These are phyloP conservation scores for Nitzschia sp. DNA, from an alignment of 108 stramenopile species.

Conservation along the genomic window DNA sequence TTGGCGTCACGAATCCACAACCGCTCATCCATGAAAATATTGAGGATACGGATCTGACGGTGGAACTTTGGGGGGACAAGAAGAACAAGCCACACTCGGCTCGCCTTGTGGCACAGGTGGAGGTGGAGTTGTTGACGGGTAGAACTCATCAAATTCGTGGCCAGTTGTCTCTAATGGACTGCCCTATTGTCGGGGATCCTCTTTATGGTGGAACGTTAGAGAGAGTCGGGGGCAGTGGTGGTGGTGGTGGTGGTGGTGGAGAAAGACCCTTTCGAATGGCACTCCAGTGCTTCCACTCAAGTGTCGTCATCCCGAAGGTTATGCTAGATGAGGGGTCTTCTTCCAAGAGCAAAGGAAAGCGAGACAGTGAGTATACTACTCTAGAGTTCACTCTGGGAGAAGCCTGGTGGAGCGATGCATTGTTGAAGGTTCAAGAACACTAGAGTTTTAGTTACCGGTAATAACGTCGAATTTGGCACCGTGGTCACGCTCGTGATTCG, in stretches of 20 bases:
- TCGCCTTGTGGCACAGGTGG: slow-evolving; percentile 51
- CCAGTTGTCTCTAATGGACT: slow-evolving; percentile 70
- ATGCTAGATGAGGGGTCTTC: too few relatives aligned
- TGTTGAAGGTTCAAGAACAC: too few relatives aligned
- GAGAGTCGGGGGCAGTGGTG: neutral
- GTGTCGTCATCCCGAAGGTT: too few relatives aligned
- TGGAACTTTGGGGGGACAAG: neutral
- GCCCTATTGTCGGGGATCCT: slow-evolving; percentile 76
- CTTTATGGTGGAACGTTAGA: slow-evolving; percentile 60
- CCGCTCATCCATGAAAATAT: slow-evolving; percentile 22
- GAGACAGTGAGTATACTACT: too few relatives aligned
- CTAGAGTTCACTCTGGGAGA: too few relatives aligned
- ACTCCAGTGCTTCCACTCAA: too few relatives aligned
- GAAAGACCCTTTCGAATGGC: too few relatives aligned
- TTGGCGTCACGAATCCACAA: slow-evolving; percentile 49
- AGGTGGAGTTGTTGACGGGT: slow-evolving; percentile 76
- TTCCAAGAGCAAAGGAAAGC: too few relatives aligned
- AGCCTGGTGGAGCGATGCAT: too few relatives aligned
- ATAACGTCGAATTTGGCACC: too few relatives aligned
- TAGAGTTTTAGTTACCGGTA: too few relatives aligned
- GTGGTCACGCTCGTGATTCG: too few relatives aligned
- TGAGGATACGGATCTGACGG: neutral
- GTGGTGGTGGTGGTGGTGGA: neutral
- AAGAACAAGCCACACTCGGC: neutral
- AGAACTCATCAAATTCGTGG: slow-evolving; percentile 88